Evolutionary conservation across 129 eudicot genomes (phyloP).

Genomic region (Kitagawia praeruptora): DNA sequence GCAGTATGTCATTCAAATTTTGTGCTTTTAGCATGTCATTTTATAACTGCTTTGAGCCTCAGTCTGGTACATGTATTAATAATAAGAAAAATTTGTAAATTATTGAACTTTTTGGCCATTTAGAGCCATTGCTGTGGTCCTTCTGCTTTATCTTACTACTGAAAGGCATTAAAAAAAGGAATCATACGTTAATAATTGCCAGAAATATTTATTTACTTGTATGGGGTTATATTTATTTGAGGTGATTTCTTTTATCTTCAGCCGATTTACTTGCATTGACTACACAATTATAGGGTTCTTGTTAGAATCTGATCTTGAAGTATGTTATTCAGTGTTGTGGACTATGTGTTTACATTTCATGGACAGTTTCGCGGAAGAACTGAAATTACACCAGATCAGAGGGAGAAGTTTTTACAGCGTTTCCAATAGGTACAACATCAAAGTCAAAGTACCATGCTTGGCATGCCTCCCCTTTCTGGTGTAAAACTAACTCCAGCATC

Average conservation of each 20-base stretch:
- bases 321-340: background rate
- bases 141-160: background rate
- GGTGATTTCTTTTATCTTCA: background rate
- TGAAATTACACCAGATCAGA: conserved; percentile 90
- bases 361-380: conserved; percentile 91
- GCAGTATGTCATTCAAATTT: conserved; percentile 36
- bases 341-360: conserved; percentile 19
- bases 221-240: background rate
- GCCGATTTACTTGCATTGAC: background rate
- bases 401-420: conserved; percentile 89
- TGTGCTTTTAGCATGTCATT: background rate
- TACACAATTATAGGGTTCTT: background rate
- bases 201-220: background rate
- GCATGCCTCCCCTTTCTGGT: conserved; percentile 62
- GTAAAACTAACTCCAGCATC: conserved; percentile 47
- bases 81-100: background rate
- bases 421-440: conserved; percentile 92
- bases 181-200: background rate
- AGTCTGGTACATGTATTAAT: conserved; percentile 1
- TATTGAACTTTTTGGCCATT: background rate
- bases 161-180: background rate
- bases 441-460: conserved; percentile 65
- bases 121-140: background rate
- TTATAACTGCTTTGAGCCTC: background rate
- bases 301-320: background rate